Evolutionary conservation across 257 asterid genomes (phyloP).

Genomic region (Coffea eugenioides): DNA sequence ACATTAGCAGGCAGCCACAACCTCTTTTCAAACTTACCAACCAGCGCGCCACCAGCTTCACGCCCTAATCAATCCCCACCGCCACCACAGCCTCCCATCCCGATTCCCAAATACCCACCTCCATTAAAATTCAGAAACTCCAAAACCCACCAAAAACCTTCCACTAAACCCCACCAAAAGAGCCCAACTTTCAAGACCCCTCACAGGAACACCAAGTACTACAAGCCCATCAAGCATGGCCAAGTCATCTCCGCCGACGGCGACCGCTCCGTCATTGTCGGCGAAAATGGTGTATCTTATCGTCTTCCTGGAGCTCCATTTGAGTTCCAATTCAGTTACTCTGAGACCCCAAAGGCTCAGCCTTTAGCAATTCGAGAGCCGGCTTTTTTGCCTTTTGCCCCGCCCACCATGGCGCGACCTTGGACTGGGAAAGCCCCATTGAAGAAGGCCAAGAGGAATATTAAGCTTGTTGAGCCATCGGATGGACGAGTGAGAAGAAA

Average conservation of each 20-base stretch:
- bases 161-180: slow-evolving; percentile 11
- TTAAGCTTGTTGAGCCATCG: slow-evolving; percentile 68
- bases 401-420: slow-evolving; percentile 92
- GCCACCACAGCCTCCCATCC: slow-evolving; percentile 49
- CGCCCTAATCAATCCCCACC: slow-evolving; percentile 32
- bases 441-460: slow-evolving; percentile 72
- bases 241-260: slow-evolving; percentile 46
- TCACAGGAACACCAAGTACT: slow-evolving; percentile 64
- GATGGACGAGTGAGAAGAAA: slow-evolving; percentile 24
- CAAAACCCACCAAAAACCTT: slow-evolving; percentile 20
- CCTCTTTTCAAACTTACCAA: slow-evolving; percentile 60
- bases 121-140: slow-evolving; percentile 35
- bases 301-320: slow-evolving; percentile 92
- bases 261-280: slow-evolving; percentile 62
- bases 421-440: slow-evolving; percentile 98
- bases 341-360: slow-evolving; percentile 74
- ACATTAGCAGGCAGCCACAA: slow-evolving; percentile 46
- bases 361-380: slow-evolving; percentile 93
- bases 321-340: slow-evolving; percentile 86
- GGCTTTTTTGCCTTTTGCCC: slow-evolving; percentile 87
- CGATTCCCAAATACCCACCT: slow-evolving; percentile 67
- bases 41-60: slow-evolving; percentile 31
- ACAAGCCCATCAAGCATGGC: slow-evolving; percentile 81
- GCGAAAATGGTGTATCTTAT: slow-evolving; percentile 70
- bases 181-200: slow-evolving; percentile 59